Evolutionary conservation across 805 yeast species (phyloP), one percentile per base, ranked within the genome.

Genomic region (Schizosaccharomyces cryophilus): DNA sequence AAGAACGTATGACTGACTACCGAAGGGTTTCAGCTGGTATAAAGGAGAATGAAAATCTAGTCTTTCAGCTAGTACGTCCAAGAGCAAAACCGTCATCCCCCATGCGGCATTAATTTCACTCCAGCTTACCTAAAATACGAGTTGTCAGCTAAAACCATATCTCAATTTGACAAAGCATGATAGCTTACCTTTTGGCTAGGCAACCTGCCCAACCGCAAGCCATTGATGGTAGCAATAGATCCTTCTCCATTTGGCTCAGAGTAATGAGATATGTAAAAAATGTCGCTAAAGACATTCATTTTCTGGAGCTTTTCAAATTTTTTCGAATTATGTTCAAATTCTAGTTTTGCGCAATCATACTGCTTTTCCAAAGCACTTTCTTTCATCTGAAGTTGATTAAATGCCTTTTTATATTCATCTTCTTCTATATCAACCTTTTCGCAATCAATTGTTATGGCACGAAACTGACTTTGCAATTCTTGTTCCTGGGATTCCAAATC

Each of bases 241-340:
- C 62, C 62, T 2, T 61, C 62, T 1, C 35, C 56, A 24, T 51
- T 29, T 29, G 56, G 35, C 17, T 51, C 56, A 3, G 56, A 21
- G 24, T 51, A 51, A 24, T 61, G 61, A 45, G 63, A 65, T 35
- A 93, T 89, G 62, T 82, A 77, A 69, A 90, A 93, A 0, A 87
- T 80, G 65, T 84, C 90, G 63, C 80, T 84, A 71, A 84, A 89
- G 0, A 90, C 88, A 68, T 93, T 89, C 5, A 88, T 75, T 61
- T 79, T 80, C 62, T 95, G 74, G 30, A 93, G 73, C 48, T 78
- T 77, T 64, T 87, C 90, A 54, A 89, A 71, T 64, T 82, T 85
- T 64, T 79, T 78, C 51, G 81, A 70, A 62, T 84, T 82, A 62
- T 75, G 73, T 61, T 81, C 83, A 64, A 84, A 80, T 42, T 80